A percentile compares a stretch with the other conserved stretches of the same genome.
These are phyloP conservation scores for Phytophthora capsici DNA, from an alignment of 352 stramenopile genomes.

Conservation along the genomic window DNA sequence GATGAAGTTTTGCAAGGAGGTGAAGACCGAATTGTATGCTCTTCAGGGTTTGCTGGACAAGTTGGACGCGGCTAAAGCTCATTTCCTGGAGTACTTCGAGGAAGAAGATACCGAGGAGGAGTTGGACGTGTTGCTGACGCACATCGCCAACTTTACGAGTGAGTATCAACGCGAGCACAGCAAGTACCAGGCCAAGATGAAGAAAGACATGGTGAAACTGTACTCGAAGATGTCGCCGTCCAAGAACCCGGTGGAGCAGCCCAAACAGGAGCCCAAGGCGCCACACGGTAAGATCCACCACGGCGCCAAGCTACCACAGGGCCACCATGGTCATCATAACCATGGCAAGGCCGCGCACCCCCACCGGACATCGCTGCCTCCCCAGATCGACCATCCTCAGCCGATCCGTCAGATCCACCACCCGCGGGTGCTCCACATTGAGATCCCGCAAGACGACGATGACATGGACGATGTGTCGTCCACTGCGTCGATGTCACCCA, in stretches of 20 bases:
- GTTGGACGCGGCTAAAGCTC: constrained; percentile 65
- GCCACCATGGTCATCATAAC: constrained; percentile 19
- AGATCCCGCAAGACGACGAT: constrained; percentile 32
- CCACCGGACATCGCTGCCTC: constrained; percentile 30
- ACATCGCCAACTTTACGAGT: constrained; percentile 78
- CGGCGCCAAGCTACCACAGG: constrained; percentile 21
- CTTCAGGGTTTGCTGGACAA: constrained; percentile 60
- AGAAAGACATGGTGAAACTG: constrained; percentile 43
- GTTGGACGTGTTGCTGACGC: constrained; percentile 71
- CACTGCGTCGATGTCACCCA: constrained; percentile 35
- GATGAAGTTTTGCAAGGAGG: constrained; percentile 64
- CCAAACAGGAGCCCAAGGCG: constrained; percentile 31
- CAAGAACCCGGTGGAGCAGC: constrained; percentile 38
- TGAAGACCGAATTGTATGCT: constrained; percentile 61
- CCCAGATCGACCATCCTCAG: constrained; percentile 40
- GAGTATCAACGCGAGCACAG: constrained; percentile 78
- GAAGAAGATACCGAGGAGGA: constrained; percentile 83
- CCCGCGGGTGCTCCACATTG: constrained; percentile 34
- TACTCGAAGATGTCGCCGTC: constrained; percentile 42
- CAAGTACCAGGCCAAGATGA: constrained; percentile 68
- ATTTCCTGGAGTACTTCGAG: constrained; percentile 86
- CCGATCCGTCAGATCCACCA: constrained; percentile 36
- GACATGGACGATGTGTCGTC: constrained; percentile 37
- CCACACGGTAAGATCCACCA: constrained; percentile 30
- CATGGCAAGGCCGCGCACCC: constrained; percentile 25